Conservation (phyloP, 73 alveolate species). For the Paramecium caudatum region DNA sequence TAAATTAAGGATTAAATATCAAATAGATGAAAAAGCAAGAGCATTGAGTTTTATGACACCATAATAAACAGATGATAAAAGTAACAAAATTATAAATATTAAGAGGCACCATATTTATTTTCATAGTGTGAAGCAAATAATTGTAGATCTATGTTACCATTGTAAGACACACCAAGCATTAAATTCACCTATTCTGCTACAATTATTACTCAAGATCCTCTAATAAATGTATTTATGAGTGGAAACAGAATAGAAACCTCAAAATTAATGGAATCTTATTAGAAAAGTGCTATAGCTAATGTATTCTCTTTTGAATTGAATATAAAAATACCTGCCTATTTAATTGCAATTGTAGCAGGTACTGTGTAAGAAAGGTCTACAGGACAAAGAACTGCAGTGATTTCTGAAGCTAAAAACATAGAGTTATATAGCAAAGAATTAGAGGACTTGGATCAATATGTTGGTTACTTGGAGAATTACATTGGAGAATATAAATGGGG, state of each 20-base stretch:
- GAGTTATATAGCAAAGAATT: conserved; percentile 39
- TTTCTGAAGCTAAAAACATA: conserved; percentile 46
- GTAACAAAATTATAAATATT: not conserved
- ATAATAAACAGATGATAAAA: conserved; percentile 91
- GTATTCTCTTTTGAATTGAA: conserved; percentile 82
- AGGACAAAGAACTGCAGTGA: conserved; percentile 68
- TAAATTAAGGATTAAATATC: conserved; percentile 24
- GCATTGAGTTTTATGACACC: conserved; percentile 82
- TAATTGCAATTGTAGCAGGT: conserved; percentile 94
- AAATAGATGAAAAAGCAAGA: conserved; percentile 72
- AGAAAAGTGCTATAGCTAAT: conserved; percentile 35
- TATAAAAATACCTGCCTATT: conserved; percentile 93
- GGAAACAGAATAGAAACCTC: conserved; percentile 67
- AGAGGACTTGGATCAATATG: conserved; percentile 86
- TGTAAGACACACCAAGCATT: conserved; percentile 98
- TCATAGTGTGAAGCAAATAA: conserved; percentile 95
- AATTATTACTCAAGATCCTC: conserved; percentile 65
- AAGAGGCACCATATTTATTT: conserved; percentile 87
- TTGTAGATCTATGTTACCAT: conserved; percentile 95
- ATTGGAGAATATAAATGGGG: conserved; percentile 98
- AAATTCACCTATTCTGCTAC: conserved; percentile 88
- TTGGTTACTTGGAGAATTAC: conserved; percentile 88
- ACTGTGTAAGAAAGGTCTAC: conserved; percentile 82
- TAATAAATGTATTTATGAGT: conserved; percentile 79
- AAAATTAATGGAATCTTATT: not conserved